Percentiles rank a stretch among this genome's conserved stretches.
These are phyloP conservation scores for Tolypocladium guangdongense DNA, from an alignment of 2,329 filamentous ascomycete genomes.

Conservation along the genomic window DNA sequence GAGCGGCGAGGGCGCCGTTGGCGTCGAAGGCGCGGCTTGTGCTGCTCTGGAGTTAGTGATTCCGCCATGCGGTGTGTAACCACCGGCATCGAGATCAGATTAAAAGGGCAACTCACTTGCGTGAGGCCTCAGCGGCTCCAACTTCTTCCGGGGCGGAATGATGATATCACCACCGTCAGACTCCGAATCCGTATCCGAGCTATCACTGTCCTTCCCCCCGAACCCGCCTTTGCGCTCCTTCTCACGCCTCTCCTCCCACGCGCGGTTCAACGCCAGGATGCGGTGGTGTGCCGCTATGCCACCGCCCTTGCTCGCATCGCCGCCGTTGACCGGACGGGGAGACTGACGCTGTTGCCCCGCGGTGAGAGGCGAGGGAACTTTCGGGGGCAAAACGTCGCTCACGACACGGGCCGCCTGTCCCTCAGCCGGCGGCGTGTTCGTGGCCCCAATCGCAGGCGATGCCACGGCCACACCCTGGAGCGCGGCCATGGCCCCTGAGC, in stretches of 20 bases:
- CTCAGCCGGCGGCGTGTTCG: background rate
- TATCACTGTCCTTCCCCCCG: background rate
- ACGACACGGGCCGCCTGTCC: conserved; percentile 6
- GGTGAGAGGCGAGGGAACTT: background rate
- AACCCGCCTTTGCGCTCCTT: background rate
- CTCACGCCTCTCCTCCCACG: conserved; percentile 15
- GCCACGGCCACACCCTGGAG: background rate
- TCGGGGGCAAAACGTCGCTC: conserved; percentile 10
- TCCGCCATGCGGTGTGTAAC: background rate
- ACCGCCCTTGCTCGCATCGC: background rate
- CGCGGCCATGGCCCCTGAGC: background rate
- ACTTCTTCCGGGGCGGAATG: background rate
- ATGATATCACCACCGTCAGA: background rate
- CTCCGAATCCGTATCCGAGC: background rate
- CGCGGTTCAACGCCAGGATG: conserved; percentile 17
- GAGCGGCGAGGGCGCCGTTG: background rate
- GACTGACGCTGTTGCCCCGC: background rate
- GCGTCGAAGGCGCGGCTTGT: background rate
- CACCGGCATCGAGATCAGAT: background rate
- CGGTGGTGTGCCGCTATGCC: conserved; percentile 9
- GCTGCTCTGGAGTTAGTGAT: background rate
- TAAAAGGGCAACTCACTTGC: background rate
- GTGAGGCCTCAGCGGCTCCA: background rate
- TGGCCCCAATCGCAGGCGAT: background rate
- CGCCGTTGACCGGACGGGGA: too few species aligned